Percentiles rank a stretch among this genome's conserved stretches.
Conservation (phyloP, 805 yeast genomes). For the Candida sithepensis region DNA sequence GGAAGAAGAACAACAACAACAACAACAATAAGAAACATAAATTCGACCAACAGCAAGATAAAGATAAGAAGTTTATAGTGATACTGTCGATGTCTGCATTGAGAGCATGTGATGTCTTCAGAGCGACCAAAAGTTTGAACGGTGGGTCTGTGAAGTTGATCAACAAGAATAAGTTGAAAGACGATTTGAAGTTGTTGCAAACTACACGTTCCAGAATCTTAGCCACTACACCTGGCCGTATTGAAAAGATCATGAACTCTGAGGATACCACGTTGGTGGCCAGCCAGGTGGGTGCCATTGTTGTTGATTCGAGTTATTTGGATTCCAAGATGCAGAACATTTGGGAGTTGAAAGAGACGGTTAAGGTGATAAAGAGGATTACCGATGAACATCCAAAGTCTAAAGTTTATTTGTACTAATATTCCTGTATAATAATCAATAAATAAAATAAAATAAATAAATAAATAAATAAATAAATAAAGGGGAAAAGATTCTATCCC, state of each 20-base stretch:
- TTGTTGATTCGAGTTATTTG: slow-evolving; percentile 59
- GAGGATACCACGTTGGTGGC: slow-evolving; percentile 38
- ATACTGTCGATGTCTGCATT: slow-evolving; percentile 72
- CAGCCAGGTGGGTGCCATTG: slow-evolving; percentile 47
- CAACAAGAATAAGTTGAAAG: slow-evolving; percentile 66
- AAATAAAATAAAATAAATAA: slow-evolving; percentile 1
- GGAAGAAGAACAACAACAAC: slow-evolving; percentile 19
- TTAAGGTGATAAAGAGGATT: slow-evolving; percentile 38
- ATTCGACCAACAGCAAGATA: slow-evolving; percentile 13
- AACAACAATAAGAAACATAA: too few relatives aligned
- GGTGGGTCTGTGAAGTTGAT: slow-evolving; percentile 64
- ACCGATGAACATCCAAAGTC: slow-evolving; percentile 35
- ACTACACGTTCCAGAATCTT: slow-evolving; percentile 47
- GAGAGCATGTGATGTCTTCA: slow-evolving; percentile 80
- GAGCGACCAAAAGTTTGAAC: slow-evolving; percentile 48
- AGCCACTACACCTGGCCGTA: slow-evolving; percentile 63
- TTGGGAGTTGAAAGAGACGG: slow-evolving; percentile 54
- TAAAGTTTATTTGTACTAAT: slow-evolving; percentile 49
- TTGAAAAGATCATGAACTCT: slow-evolving; percentile 42
- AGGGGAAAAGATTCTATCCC: slow-evolving; percentile 1
- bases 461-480: neutral
- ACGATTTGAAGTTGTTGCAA: slow-evolving; percentile 49
- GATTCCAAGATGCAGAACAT: slow-evolving; percentile 58
- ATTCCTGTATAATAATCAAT: neutral
- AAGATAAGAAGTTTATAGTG: slow-evolving; percentile 41